These are phyloP conservation scores for Cladorrhinum sp. DNA, from an alignment of 2,329 filamentous ascomycete species.

Conservation along the genomic window DNA sequence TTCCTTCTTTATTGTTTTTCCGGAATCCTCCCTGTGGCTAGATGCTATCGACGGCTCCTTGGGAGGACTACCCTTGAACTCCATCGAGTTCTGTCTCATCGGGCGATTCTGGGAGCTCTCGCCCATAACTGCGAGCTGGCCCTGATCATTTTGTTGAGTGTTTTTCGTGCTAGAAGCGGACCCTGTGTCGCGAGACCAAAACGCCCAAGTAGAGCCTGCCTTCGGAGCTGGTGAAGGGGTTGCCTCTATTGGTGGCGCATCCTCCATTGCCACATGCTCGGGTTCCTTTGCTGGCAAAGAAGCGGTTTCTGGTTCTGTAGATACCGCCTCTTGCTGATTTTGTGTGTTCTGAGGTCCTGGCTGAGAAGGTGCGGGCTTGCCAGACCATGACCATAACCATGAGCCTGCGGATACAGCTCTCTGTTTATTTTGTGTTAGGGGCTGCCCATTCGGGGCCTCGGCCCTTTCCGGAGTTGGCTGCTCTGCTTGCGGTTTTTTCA, in stretches of 20 bases:
- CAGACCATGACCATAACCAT: conserved; percentile 39
- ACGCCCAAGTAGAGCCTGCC: conserved; percentile 71
- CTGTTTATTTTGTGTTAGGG: conserved; percentile 11
- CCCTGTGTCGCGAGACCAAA: conserved; percentile 66
- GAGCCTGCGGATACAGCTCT: conserved; percentile 24
- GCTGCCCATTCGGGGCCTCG: conserved; percentile 14
- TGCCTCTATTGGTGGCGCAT: conserved; percentile 36
- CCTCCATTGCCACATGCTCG: conserved; percentile 43
- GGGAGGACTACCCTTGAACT: conserved; percentile 37
- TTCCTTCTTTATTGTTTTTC: conserved; percentile 22
- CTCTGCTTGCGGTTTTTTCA: conserved; percentile 22
- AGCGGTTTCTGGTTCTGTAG: conserved; percentile 16
- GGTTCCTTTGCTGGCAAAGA: conserved; percentile 29
- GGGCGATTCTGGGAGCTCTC: conserved; percentile 57
- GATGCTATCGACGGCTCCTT: conserved; percentile 35
- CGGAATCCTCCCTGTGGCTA: conserved; percentile 33
- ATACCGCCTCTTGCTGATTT: not conserved
- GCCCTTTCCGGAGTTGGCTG: conserved; percentile 17
- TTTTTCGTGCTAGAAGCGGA: conserved; percentile 35
- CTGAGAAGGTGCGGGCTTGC: conserved; percentile 12
- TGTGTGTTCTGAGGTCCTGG: conserved; percentile 4
- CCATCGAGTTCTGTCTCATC: conserved; percentile 43
- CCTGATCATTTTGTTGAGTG: conserved; percentile 38
- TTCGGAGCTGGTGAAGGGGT: conserved; percentile 16
- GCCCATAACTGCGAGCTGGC: conserved; percentile 56